Evolutionary conservation across 139 green algal genomes (phyloP).

Genomic region (Bryopsis sp.): DNA sequence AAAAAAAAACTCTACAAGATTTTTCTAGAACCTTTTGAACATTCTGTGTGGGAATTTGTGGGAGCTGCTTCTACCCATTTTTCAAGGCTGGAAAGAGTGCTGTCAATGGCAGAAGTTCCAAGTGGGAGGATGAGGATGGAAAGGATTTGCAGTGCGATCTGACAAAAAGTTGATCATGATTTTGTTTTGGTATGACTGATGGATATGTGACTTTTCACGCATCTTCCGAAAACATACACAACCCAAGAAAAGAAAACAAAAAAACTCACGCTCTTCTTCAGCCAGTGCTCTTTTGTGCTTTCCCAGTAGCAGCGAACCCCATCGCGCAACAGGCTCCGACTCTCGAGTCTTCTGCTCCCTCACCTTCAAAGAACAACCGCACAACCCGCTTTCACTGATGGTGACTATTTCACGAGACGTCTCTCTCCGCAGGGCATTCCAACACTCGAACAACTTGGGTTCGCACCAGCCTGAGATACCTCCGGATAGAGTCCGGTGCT

Average conservation of each 20-base stretch:
- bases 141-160: no score
- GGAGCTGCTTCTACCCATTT: no score
- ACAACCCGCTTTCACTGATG: background rate
- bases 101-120: no score
- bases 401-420: background rate
- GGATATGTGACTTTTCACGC: no score
- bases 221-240: slow-evolving; percentile 17
- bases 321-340: slow-evolving; percentile 40
- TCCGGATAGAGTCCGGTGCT: background rate
- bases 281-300: slow-evolving; percentile 15
- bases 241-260: background rate
- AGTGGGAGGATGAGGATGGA: no score
- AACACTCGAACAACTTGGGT: background rate
- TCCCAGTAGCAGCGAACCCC: slow-evolving; percentile 43
- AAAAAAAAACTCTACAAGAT: background rate
- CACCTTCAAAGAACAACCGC: slow-evolving; percentile 25
- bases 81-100: no score
- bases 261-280: background rate
- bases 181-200: no score
- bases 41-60: no score
- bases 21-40: no score
- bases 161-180: no score
- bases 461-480: slow-evolving; percentile 2
- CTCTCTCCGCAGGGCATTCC: background rate
- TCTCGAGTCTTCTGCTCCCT: slow-evolving; percentile 46